These are phyloP conservation scores for Pichia nanzhaoensis DNA, from an alignment of 805 yeast genomes.

Conservation along the genomic window DNA sequence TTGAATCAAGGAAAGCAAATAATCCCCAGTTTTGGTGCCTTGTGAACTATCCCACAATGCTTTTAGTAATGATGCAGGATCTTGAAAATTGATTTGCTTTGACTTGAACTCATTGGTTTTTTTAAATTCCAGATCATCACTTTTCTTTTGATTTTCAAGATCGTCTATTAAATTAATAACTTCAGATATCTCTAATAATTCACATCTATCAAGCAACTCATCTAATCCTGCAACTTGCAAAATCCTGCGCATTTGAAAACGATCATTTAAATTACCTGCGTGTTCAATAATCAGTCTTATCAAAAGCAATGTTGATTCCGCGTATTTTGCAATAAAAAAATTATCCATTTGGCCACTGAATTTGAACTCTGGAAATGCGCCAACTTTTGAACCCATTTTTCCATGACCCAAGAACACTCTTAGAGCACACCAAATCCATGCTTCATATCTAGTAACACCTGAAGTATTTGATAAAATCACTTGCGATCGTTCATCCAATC, in stretches of 20 bases:
- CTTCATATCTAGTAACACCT: slow-evolving; percentile 26
- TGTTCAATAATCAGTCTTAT: slow-evolving; percentile 44
- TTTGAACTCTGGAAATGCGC: slow-evolving; percentile 79
- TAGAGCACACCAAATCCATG: slow-evolving; percentile 30
- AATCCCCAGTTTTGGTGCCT: slow-evolving; percentile 53
- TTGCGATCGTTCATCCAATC: slow-evolving; percentile 24
- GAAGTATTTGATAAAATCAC: slow-evolving; percentile 23
- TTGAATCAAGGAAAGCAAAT: slow-evolving; percentile 57
- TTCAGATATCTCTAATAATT: slow-evolving; percentile 35
- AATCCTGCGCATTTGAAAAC: slow-evolving; percentile 43
- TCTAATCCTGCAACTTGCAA: slow-evolving; percentile 37
- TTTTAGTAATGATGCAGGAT: slow-evolving; percentile 63
- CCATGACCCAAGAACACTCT: slow-evolving; percentile 59
- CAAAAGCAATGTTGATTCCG: slow-evolving; percentile 43
- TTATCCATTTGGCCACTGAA: slow-evolving; percentile 50
- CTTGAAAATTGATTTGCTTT: slow-evolving; percentile 51
- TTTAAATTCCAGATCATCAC: slow-evolving; percentile 37
- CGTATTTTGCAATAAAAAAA: slow-evolving; percentile 50
- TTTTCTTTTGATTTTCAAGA: slow-evolving; percentile 34
- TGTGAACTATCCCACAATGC: slow-evolving; percentile 52
- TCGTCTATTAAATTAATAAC: slow-evolving; percentile 38
- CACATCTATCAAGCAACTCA: slow-evolving; percentile 31
- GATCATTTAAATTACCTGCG: slow-evolving; percentile 28
- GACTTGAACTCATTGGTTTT: slow-evolving; percentile 32
- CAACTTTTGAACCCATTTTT: slow-evolving; percentile 82